These are phyloP conservation scores for Plasmodium coatneyi DNA, from an alignment of 169 alveolate genomes.

Conservation along the genomic window DNA sequence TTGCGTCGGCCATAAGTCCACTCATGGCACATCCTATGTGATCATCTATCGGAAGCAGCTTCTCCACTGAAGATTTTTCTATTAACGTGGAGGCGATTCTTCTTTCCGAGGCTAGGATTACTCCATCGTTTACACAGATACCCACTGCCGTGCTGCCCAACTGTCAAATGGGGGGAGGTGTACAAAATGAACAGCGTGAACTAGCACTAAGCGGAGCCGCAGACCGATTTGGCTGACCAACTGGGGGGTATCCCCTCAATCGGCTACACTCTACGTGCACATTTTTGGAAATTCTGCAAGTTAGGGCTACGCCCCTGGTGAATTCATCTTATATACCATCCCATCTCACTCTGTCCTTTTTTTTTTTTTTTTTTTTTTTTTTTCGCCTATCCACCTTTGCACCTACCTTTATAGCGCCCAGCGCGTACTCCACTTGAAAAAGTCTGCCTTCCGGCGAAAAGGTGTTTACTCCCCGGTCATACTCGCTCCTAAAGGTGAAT, in stretches of 20 bases:
- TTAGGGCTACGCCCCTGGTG: neutral
- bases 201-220: neutral
- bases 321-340: neutral
- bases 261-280: neutral
- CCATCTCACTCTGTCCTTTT: neutral
- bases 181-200: neutral
- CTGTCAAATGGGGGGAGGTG: conserved; percentile 48
- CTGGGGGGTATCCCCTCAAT: neutral
- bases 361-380: neutral
- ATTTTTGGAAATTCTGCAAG: neutral
- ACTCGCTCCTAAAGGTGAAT: conserved; percentile 91
- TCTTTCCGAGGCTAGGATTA: conserved; percentile 96
- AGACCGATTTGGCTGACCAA: neutral
- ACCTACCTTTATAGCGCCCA: conserved; percentile 94
- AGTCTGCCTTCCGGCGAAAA: conserved; percentile 99
- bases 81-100: conserved; percentile 91
- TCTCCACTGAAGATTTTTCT: conserved; percentile 94
- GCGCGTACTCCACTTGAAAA: conserved; percentile 96
- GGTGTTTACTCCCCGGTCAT: conserved; percentile 98
- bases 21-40: conserved; percentile 98
- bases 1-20: conserved; percentile 98
- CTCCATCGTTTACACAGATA: conserved; percentile 95
- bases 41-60: conserved; percentile 94
- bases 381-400: neutral
- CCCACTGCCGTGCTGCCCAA: conserved; percentile 99